These are phyloP conservation scores for Populus nigra DNA, from an alignment of 345 rosid genomes.

Conservation along the genomic window DNA sequence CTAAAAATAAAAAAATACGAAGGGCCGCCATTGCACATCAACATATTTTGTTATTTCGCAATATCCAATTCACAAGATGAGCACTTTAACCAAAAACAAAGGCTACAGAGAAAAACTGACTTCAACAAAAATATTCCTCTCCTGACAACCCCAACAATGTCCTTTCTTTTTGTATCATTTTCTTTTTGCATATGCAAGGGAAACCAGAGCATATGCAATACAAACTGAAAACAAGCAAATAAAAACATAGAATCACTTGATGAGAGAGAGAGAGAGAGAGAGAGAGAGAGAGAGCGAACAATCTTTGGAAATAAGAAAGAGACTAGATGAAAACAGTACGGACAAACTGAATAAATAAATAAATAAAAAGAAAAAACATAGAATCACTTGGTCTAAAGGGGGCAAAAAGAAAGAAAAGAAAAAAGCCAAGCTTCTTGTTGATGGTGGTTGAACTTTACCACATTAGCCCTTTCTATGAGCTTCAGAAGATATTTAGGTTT, in stretches of 20 bases:
- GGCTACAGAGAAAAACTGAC: not conserved
- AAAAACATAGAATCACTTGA: not conserved
- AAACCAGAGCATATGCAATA: not conserved
- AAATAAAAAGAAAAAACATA: not conserved
- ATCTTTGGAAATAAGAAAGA: not conserved
- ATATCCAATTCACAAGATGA: not conserved
- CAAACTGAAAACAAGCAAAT: not conserved
- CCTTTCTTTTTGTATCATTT: too few species aligned
- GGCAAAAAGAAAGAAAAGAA: not conserved
- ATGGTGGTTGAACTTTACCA: not conserved
- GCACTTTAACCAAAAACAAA: constrained; percentile 1
- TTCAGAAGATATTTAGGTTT: not conserved
- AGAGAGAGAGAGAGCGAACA: not conserved
- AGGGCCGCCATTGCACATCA: not conserved
- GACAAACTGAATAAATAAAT: not conserved
- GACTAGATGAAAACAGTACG: not conserved
- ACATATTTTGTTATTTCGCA: not conserved
- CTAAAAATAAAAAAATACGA: not conserved
- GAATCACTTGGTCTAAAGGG: not conserved
- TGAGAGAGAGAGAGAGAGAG: not conserved
- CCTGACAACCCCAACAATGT: not conserved
- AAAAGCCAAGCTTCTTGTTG: not conserved
- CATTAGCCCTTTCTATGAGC: not conserved
- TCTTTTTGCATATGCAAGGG: not conserved
- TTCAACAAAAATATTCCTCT: not conserved